Evolutionary conservation across 2,329 filamentous ascomycete species (phyloP).

Genomic region (Botrytis elliptica): DNA sequence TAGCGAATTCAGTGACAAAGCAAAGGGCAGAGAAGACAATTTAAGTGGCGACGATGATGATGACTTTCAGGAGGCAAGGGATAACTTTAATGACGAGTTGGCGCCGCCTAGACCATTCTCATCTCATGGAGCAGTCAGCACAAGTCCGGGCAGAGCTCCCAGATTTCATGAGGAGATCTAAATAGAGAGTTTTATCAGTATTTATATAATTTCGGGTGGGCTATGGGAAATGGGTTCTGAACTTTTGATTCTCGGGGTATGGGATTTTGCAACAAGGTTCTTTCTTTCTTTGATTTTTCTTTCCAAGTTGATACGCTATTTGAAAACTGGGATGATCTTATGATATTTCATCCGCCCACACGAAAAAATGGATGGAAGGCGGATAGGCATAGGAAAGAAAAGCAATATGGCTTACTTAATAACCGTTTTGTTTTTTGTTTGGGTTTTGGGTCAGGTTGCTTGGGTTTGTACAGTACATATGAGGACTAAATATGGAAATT

Average conservation of each 20-base stretch:
- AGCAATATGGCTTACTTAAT: not conserved
- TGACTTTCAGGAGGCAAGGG: slow-evolving; percentile 52
- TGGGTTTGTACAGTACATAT: not conserved
- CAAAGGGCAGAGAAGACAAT: not conserved
- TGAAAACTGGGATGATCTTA: not conserved
- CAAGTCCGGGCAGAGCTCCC: slow-evolving; percentile 56
- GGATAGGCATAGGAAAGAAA: not conserved
- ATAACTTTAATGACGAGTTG: slow-evolving; percentile 45
- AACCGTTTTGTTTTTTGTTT: not conserved
- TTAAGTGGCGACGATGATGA: slow-evolving; percentile 34
- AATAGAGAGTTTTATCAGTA: slow-evolving; percentile 6
- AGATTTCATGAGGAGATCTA: slow-evolving; percentile 59
- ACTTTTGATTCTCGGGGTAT: not conserved
- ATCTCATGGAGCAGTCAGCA: slow-evolving; percentile 38
- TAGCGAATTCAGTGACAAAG: not conserved
- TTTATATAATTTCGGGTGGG: not conserved
- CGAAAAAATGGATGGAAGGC: not conserved
- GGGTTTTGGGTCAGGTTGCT: not conserved
- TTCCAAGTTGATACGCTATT: not conserved
- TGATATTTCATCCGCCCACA: not conserved
- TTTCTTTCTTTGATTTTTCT: no score
- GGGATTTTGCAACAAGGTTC: not conserved
- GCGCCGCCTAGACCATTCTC: slow-evolving; percentile 40
- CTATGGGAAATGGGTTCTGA: not conserved
- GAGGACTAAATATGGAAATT: not conserved